Evolutionary conservation across 192 early-diverging fungal genomes (phyloP).

Genomic region (Jimgerdemannia lactiflua): DNA sequence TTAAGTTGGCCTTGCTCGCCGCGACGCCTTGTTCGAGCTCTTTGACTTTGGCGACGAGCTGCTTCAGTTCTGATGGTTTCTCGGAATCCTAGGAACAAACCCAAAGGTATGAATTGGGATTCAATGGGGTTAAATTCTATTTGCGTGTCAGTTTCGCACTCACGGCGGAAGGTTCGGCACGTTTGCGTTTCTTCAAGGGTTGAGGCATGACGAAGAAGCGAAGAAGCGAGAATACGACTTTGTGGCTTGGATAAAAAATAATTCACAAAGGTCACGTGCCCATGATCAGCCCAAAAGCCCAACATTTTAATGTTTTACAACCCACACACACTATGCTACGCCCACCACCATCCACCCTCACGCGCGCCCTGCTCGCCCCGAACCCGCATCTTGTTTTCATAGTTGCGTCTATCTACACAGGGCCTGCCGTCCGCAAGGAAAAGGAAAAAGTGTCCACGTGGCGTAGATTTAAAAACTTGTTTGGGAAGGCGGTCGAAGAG

Average conservation of each 20-base stretch:
- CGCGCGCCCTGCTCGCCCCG: background rate
- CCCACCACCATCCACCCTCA: background rate
- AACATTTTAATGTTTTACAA: background rate
- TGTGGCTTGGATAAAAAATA: background rate
- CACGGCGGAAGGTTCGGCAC: conserved; percentile 6
- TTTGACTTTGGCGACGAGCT: conserved; percentile 35
- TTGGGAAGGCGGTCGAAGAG: background rate
- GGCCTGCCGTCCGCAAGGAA: background rate
- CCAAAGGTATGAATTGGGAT: background rate
- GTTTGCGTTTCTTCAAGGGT: conserved; percentile 11
- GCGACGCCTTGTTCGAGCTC: conserved; percentile 61
- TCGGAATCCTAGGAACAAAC: conserved; percentile 3
- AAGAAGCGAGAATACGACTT: background rate
- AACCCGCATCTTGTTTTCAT: background rate
- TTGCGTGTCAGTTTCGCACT: background rate
- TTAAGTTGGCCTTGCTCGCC: conserved; percentile 67
- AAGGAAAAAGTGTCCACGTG: too few species aligned
- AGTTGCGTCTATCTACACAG: background rate
- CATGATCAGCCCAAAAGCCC: background rate
- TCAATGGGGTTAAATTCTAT: background rate
- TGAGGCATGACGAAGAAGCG: conserved; percentile 8
- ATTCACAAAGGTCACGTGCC: background rate
- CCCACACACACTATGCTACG: background rate
- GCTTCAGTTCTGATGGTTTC: conserved; percentile 9
- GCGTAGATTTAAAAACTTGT: background rate